Conservation (phyloP, 768 basidiomycete genomes). For the Collybia nuda region DNA sequence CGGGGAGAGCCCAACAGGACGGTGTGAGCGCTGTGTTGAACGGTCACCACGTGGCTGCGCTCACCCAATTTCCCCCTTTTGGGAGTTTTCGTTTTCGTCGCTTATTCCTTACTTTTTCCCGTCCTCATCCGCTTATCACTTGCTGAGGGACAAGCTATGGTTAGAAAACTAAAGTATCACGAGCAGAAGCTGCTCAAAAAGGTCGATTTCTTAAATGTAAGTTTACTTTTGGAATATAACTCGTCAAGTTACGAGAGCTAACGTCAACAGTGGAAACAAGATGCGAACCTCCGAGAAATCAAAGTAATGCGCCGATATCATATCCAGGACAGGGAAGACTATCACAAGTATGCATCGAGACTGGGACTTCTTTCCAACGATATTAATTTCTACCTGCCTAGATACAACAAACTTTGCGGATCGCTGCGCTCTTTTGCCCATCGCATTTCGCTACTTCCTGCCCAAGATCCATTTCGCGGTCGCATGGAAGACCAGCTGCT, state of each 20-base stretch:
- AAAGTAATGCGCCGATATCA: constrained; percentile 96
- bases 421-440: constrained; percentile 84
- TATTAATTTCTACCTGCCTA: constrained; percentile 24
- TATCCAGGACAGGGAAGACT: constrained; percentile 91
- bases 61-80: constrained; percentile 16
- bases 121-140: constrained; percentile 4
- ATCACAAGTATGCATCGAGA: constrained; percentile 66
- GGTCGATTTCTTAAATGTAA: constrained; percentile 93
- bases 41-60: constrained; percentile 35
- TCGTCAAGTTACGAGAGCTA: constrained; percentile 5
- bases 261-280: constrained; percentile 85
- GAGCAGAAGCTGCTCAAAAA: constrained; percentile 94
- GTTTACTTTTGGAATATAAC: constrained; percentile 19
- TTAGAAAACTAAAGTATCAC: constrained; percentile 94
- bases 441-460: constrained; percentile 81
- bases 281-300: constrained; percentile 86
- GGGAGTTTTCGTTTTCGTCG: constrained; percentile 1
- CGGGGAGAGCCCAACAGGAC: constrained; percentile 14
- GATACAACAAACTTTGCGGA: constrained; percentile 95
- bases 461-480: constrained; percentile 84
- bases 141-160: constrained; percentile 43
- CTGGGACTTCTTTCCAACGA: constrained; percentile 1
- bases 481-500: constrained; percentile 86
- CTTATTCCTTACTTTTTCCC: too few relatives aligned
- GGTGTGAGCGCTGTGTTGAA: constrained; percentile 24